Evolutionary conservation across 306 rosid genomes (phyloP).

Genomic region (Senna tora): DNA sequence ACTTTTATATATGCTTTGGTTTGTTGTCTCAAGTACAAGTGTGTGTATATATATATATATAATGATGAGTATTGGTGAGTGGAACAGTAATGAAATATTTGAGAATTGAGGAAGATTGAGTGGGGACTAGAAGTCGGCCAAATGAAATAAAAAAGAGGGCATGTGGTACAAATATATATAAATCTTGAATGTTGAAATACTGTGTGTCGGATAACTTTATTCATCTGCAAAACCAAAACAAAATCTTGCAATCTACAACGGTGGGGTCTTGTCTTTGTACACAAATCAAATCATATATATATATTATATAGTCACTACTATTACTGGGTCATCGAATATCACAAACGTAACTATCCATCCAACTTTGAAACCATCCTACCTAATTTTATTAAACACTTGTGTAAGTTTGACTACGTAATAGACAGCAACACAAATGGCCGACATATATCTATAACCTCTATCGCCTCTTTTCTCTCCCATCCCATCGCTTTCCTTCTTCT

Average conservation of each 20-base stretch:
- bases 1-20: neutral
- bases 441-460: conserved; percentile 40
- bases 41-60: too few species aligned
- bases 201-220: neutral
- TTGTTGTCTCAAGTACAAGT: neutral
- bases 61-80: neutral
- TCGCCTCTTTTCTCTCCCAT: neutral
- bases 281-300: neutral
- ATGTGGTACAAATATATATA: neutral
- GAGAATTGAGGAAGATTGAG: conserved; percentile 2
- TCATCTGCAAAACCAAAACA: neutral
- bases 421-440: conserved; percentile 54
- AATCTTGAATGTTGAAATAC: conserved; percentile 26
- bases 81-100: neutral
- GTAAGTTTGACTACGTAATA: conserved; percentile 31
- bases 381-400: too few species aligned
- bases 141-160: neutral
- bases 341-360: conserved; percentile 29
- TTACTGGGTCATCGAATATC: too few species aligned
- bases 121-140: conserved; percentile 34
- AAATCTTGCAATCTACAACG: neutral
- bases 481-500: conserved; percentile 21
- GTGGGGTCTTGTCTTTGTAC: conserved; percentile 4
- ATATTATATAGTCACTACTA: too few species aligned
- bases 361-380: conserved; percentile 38